These are phyloP conservation scores for Vaucheria bursata DNA, from an alignment of 352 stramenopile species.

Conservation along the genomic window DNA sequence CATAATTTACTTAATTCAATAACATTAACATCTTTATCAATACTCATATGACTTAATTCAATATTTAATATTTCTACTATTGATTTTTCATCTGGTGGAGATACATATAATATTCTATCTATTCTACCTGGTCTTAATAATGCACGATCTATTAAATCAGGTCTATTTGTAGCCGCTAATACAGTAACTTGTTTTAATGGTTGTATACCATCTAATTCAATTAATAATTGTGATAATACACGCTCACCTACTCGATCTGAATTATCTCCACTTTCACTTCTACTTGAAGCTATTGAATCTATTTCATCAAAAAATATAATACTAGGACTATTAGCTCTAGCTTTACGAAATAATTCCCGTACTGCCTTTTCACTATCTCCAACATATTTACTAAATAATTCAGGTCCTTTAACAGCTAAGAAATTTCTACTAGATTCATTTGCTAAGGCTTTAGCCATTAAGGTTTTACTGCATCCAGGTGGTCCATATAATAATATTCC, in stretches of 20 bases:
- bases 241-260: slow-evolving; percentile 82
- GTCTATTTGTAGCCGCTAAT: slow-evolving; percentile 87
- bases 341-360: slow-evolving; percentile 27
- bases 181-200: slow-evolving; percentile 70
- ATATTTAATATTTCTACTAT: slow-evolving; percentile 98
- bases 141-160: slow-evolving; percentile 84
- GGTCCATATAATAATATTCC: slow-evolving; percentile 98
- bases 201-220: slow-evolving; percentile 83
- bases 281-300: slow-evolving; percentile 78
- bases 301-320: slow-evolving; percentile 99
- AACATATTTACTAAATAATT: slow-evolving; percentile 98
- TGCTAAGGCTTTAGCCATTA: slow-evolving; percentile 94
- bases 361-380: slow-evolving; percentile 69
- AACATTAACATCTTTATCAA: too few relatives aligned
- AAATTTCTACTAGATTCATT: slow-evolving; percentile 99
- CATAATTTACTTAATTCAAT: too few relatives aligned
- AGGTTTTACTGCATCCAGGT: slow-evolving; percentile 94
- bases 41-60: slow-evolving; percentile 99
- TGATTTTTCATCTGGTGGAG: slow-evolving; percentile 84
- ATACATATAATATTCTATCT: background rate
- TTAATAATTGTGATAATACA: slow-evolving; percentile 68
- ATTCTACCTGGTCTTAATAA: background rate
- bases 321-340: slow-evolving; percentile 97
- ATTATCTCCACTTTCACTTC: slow-evolving; percentile 55
- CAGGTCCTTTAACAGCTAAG: slow-evolving; percentile 98